Evolutionary conservation across 148 eudicot genomes (phyloP).

Genomic region (Fagopyrum tataricum): DNA sequence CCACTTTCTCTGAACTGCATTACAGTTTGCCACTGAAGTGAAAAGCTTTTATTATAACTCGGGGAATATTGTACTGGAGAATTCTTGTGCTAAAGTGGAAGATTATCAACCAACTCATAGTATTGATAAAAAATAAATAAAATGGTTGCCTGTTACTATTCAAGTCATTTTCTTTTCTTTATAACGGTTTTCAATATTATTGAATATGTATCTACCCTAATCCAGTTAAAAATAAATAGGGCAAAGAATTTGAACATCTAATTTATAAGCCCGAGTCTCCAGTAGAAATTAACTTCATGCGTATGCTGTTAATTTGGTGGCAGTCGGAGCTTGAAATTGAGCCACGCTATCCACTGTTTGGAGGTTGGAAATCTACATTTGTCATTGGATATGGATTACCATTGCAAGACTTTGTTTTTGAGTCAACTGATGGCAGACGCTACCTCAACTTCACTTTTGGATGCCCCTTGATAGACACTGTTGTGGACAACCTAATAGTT

Average conservation of each 20-base stretch:
- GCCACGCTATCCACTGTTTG: conserved; percentile 95
- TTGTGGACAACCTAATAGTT: conserved; percentile 71
- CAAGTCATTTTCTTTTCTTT: neutral
- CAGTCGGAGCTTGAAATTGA: conserved; percentile 93
- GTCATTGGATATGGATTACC: conserved; percentile 86
- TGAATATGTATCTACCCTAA: neutral
- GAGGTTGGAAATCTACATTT: conserved; percentile 97
- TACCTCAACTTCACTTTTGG: conserved; percentile 86
- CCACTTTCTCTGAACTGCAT: neutral
- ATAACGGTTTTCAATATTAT: neutral
- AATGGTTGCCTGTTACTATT: neutral
- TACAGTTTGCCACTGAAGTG: neutral
- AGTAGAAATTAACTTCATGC: neutral
- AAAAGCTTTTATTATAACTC: neutral
- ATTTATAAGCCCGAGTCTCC: neutral
- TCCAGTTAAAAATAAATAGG: neutral
- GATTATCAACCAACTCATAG: neutral
- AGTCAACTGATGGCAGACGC: conserved; percentile 69
- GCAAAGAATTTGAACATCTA: neutral
- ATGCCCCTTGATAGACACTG: conserved; percentile 66
- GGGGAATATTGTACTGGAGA: neutral
- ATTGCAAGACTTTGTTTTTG: conserved; percentile 79
- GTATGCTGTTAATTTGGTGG: neutral
- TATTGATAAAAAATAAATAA: neutral
- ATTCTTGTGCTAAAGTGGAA: neutral